Percentiles rank a stretch among this genome's conserved stretches.
Evolutionary conservation across 345 rosid species (phyloP).

Genomic region (Dimocarpus longan): DNA sequence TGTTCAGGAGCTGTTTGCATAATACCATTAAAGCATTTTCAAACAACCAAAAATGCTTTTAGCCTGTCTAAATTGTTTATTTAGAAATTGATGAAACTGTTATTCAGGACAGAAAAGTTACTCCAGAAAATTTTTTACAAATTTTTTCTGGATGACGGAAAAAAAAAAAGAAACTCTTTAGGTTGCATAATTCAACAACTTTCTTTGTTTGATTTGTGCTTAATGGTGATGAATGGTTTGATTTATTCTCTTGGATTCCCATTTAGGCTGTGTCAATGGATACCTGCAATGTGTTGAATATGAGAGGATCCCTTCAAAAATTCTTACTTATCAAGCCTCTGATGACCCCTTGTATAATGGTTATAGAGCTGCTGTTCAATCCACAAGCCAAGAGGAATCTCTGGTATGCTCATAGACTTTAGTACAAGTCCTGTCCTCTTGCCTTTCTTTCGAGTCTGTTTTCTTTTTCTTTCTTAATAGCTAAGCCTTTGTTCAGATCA

Average conservation of each 20-base stretch:
- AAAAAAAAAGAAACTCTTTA: neutral
- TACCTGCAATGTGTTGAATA: slow-evolving; percentile 80
- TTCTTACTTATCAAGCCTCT: slow-evolving; percentile 82
- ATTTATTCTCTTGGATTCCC: neutral
- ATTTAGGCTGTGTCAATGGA: slow-evolving; percentile 73
- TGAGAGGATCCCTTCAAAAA: slow-evolving; percentile 84
- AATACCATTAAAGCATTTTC: neutral
- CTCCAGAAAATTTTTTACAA: no score
- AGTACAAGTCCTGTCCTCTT: neutral
- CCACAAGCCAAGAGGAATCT: slow-evolving; percentile 82
- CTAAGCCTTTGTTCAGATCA: neutral
- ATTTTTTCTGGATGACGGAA: no score
- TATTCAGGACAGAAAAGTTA: no score
- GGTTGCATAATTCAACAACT: neutral
- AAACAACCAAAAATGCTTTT: no score
- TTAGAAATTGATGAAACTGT: no score
- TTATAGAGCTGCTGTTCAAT: slow-evolving; percentile 81
- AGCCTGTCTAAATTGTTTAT: no score
- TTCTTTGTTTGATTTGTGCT: neutral
- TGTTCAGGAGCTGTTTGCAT: neutral
- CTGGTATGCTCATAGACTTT: slow-evolving; percentile 43
- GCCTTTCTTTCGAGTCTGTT: neutral
- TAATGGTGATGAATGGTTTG: neutral
- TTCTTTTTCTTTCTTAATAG: neutral
- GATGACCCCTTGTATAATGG: slow-evolving; percentile 85